These are phyloP conservation scores for Pseudogymnoascus sp. DNA, from an alignment of 2,329 filamentous ascomycete genomes.

Conservation along the genomic window DNA sequence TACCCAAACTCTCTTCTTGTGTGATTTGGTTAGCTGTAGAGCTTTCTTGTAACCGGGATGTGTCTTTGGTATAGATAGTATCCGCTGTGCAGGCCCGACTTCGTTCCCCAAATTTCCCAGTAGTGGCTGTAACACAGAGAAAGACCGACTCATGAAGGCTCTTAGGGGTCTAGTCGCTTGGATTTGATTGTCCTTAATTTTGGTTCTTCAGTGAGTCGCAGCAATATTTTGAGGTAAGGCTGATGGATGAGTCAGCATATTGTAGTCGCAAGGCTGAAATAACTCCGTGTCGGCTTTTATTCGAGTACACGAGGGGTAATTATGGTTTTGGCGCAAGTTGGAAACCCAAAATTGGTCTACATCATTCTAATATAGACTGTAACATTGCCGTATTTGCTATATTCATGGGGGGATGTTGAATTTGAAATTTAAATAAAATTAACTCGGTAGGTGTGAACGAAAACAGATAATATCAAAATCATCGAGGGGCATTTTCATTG, in stretches of 20 bases:
- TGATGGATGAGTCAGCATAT: neutral
- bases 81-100: neutral
- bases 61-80: neutral
- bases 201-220: neutral
- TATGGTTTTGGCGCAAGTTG: neutral
- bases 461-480: neutral
- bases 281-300: too few relatives aligned
- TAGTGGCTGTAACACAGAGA: neutral
- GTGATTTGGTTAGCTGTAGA: neutral
- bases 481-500: constrained; percentile 7
- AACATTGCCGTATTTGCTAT: neutral
- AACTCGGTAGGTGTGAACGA: neutral
- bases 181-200: neutral
- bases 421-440: neutral
- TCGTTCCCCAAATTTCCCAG: neutral
- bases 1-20: neutral
- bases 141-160: neutral
- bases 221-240: constrained; percentile 1
- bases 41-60: constrained; percentile 1
- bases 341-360: neutral
- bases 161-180: neutral
- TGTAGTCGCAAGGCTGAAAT: constrained; percentile 1
- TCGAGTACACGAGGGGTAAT: too few relatives aligned
- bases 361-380: neutral
- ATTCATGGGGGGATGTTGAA: neutral